Percentiles rank a stretch among this genome's conserved stretches.
phyloP scores from a whole-genome alignment of 2,329 filamentous ascomycete genomes.

The Mycosphaerella sp. region DNA sequence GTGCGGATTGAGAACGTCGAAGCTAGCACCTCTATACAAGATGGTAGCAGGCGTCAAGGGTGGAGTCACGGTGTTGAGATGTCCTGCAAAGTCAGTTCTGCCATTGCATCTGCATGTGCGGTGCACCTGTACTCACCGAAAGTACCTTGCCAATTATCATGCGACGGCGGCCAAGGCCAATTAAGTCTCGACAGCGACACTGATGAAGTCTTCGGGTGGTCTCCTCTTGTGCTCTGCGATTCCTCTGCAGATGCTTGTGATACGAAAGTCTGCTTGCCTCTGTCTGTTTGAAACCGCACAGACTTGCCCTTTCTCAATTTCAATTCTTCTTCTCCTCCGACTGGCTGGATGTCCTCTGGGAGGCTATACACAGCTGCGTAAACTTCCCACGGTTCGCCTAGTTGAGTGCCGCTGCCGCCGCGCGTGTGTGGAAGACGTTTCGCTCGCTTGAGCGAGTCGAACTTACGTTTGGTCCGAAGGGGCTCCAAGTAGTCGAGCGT shows the following conservation, averaged over 20 bases:
- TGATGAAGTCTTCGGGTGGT: conserved; percentile 15
- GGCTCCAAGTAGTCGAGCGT: conserved; percentile 8
- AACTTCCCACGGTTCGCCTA: conserved; percentile 27
- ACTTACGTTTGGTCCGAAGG: conserved; percentile 30
- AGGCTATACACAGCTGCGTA: conserved; percentile 28
- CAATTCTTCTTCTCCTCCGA: not conserved
- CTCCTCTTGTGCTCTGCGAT: not conserved
- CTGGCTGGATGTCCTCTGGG: not conserved
- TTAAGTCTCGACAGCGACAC: conserved; percentile 27
- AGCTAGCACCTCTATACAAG: conserved; percentile 31
- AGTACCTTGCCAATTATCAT: conserved; percentile 25
- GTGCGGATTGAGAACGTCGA: conserved; percentile 34
- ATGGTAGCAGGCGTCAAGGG: conserved; percentile 26
- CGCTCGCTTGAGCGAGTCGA: conserved; percentile 23
- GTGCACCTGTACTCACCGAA: conserved; percentile 22
- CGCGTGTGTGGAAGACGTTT: conserved; percentile 27
- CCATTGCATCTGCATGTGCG: not conserved
- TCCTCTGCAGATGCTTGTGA: conserved; percentile 1
- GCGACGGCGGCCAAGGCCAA: conserved; percentile 27
- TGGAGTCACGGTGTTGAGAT: conserved; percentile 16
- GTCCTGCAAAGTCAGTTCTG: conserved; percentile 20
- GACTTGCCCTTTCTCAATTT: conserved; percentile 8
- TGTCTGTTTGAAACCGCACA: not conserved
- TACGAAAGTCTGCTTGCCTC: not conserved
- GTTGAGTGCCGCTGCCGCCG: conserved; percentile 8